Evolutionary conservation across 139 green algal genomes (phyloP).

Genomic region (Diplosphaera chodatii): DNA sequence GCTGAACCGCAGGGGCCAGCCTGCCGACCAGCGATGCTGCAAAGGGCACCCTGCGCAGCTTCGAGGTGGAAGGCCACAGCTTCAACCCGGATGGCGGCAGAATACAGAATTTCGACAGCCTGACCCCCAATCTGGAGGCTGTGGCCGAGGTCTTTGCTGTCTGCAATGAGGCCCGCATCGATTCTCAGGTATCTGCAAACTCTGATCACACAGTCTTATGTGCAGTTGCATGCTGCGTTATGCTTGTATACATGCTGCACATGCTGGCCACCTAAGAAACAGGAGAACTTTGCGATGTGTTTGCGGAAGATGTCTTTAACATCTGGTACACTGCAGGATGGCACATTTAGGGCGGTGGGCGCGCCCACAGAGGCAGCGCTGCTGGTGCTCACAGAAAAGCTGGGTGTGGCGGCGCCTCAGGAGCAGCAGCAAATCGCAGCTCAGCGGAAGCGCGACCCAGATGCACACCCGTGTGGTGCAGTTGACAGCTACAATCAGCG

Average conservation of each 20-base stretch:
- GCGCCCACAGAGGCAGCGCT: constrained; percentile 93
- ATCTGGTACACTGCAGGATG: constrained; percentile 16
- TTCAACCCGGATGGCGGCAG: constrained; percentile 82
- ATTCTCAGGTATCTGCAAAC: constrained; percentile 34
- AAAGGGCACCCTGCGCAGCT: constrained; percentile 18
- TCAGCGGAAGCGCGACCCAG: constrained; percentile 22
- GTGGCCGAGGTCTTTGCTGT: constrained; percentile 72
- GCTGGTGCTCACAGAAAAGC: constrained; percentile 92
- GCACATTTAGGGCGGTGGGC: constrained; percentile 66
- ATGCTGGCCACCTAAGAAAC: too few relatives aligned
- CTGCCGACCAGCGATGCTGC: background rate
- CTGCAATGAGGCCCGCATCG: constrained; percentile 85
- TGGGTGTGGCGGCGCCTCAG: constrained; percentile 61
- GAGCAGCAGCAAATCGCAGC: constrained; percentile 18
- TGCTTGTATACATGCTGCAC: too few relatives aligned
- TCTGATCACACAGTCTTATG: too few relatives aligned
- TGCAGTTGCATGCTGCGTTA: too few relatives aligned
- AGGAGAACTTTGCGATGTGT: too few relatives aligned
- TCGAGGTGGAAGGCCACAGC: constrained; percentile 73
- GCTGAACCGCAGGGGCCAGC: background rate
- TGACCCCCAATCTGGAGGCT: constrained; percentile 43
- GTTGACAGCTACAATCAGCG: constrained; percentile 5
- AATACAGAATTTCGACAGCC: constrained; percentile 46
- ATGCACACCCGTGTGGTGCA: constrained; percentile 31
- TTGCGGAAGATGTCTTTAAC: too few relatives aligned